Evolutionary conservation across 164 flowering plant genomes (phyloP), one percentile per base, ranked within the genome.

Genomic region (Kingdonia uniflora): DNA sequence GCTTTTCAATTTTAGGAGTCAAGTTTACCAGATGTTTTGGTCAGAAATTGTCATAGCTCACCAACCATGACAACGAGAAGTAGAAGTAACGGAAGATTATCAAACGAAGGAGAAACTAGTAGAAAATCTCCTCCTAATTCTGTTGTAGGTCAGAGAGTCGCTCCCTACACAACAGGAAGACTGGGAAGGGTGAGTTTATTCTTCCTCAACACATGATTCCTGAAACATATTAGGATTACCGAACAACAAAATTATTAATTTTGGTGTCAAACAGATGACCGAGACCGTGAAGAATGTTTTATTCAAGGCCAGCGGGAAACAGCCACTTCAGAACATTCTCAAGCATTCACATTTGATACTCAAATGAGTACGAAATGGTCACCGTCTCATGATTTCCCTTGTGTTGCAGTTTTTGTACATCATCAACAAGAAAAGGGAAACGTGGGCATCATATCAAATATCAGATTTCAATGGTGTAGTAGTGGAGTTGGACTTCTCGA

Each of bases 51-150:
- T 37, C 59, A 61, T 22, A 69, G 61, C 19, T 65, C 71, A 55
- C 47, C 78, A 15, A 60, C 63, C 0, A 53, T 74, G 19, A 66
- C 55, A 20, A 80, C 85, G 16, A 66, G 87, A 63, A 82, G 89
- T 48, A 66, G 73, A 56, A 76, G 69, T 13, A 71, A 56, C 33
- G 65, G 57, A 2, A 76, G 61, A 47, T 41, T 48, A 40, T 45
- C 49, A 10, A 53, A 51, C 49, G 64, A 64, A 51, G 85, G 78
- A 61, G 81, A 74, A 62, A 65, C 48, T 17, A 71, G 72, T 60
- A 46, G 87, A 40, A 87, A 78, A 67, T 81, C 86, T 62, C 84
- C 83, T 42, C 71, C 87, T 26, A 43, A 59, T 38, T 63, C 78
- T 49, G 14, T 50, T 45, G 68, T 59, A 23, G 59, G 63, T 23